Base-by-base conservation (phyloP, 768 basidiomycete species). In the Suillus subalutaceus region DNA sequence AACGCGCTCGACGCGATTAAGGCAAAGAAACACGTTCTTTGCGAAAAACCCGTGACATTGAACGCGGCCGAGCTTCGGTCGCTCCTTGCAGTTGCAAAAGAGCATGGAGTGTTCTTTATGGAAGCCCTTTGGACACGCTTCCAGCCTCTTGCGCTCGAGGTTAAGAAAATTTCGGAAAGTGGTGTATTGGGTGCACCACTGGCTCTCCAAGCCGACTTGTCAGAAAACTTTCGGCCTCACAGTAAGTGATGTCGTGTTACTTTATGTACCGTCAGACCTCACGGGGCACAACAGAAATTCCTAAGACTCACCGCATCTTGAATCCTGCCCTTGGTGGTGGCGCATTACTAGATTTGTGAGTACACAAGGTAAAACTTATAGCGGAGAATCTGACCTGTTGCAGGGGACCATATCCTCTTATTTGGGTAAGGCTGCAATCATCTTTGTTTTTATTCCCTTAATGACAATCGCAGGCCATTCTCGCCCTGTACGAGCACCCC, bases 121-220 rank as follows among this genome's bases (percentile, higher is more conserved):
- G 95, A 96, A 78, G 93, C 91, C 0, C 82, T 94, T 77, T 94
- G 93, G 92, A 94, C 93, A 43, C 84, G 91, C 43, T 93, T 93
- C 81, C 89, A 91, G 65, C 91, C 91, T 15, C 83, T 92, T 66
- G 80, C 82, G 12, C 72, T 81, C 20, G 91, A 90, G 66, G 79
- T 93, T 63, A 89, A 90, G 77, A 82, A 82, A 67, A 77, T 92
- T 56, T 82, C 85, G 1, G 86, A 90, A 60, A 81, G 82, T 63
- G 90, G 89, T 6, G 77, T 74, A n/a, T 80, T 94, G 26, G 92
- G 92, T 8, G 79, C 83, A 12, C 89, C 91, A 20, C 79, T 90
- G 3, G 80, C 90, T 7, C 69, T 93, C 53, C 86, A 88, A 65
- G 93, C 93, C 8, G 93, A 96, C 73, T 77, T 94, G 65, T 92